Percentiles rank a stretch among this genome's conserved stretches.
Conservation (phyloP, 177 flowering plant genomes). For the Tripterygium wilfordii region DNA sequence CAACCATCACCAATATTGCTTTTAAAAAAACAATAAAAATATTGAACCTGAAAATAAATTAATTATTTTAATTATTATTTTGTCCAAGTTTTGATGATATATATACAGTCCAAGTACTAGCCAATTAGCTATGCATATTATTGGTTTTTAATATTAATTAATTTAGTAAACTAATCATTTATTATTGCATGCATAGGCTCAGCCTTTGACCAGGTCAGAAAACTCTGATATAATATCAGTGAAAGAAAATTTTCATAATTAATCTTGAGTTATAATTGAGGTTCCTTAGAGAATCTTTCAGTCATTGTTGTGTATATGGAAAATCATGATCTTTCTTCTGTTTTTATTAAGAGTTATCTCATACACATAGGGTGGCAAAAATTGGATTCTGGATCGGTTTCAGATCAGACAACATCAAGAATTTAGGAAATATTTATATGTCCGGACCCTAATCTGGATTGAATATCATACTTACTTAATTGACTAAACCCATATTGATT, state of each 20-base stretch:
- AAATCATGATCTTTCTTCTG: background rate
- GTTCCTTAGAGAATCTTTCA: constrained; percentile 17
- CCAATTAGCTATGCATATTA: too few relatives aligned
- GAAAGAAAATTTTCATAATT: background rate
- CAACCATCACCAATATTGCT: constrained; percentile 8
- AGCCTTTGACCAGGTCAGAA: constrained; percentile 20
- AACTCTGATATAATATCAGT: background rate
- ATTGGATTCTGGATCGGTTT: too few relatives aligned
- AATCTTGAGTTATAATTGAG: constrained; percentile 8
- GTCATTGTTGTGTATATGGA: background rate
- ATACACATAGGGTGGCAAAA: too few relatives aligned
- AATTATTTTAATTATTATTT: background rate
- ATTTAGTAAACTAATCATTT: background rate
- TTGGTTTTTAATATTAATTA: too few relatives aligned
- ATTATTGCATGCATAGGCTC: background rate
- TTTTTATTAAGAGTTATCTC: too few relatives aligned
- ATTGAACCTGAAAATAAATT: background rate
- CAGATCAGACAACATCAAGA: too few relatives aligned
- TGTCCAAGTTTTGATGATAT: too few relatives aligned
- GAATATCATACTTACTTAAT: too few relatives aligned
- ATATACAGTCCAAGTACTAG: too few relatives aligned
- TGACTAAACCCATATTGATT: too few relatives aligned
- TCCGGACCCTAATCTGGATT: too few relatives aligned
- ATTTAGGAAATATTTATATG: too few relatives aligned
- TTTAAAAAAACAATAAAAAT: background rate